Conservation (phyloP, 352 stramenopile genomes). For the Phytophthora cryptogea region DNA sequence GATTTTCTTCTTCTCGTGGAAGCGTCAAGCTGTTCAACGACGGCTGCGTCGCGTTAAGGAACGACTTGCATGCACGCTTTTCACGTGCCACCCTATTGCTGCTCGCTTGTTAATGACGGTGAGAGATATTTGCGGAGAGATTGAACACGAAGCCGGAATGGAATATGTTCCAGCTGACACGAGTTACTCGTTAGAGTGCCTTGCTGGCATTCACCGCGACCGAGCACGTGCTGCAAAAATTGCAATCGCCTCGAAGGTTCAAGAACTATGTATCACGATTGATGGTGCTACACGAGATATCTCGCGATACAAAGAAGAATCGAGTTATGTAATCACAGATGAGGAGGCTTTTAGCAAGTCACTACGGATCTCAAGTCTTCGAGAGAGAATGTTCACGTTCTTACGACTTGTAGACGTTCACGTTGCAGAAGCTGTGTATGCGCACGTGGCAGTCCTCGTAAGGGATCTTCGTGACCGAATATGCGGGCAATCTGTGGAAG, state of each 20-base stretch:
- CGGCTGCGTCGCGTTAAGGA: slow-evolving; percentile 45
- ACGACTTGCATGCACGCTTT: slow-evolving; percentile 47
- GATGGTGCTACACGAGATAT: slow-evolving; percentile 19
- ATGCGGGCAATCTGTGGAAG: slow-evolving; percentile 22
- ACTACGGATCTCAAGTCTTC: slow-evolving; percentile 37
- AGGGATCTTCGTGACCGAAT: slow-evolving; percentile 37
- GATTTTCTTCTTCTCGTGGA: slow-evolving; percentile 81
- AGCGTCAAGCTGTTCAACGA: slow-evolving; percentile 51
- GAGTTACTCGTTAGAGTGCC: slow-evolving; percentile 22
- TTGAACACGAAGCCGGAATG: slow-evolving; percentile 19
- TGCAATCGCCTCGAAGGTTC: slow-evolving; percentile 24
- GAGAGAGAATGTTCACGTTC: slow-evolving; percentile 63
- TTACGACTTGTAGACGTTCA: slow-evolving; percentile 52
- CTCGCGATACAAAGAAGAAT: slow-evolving; percentile 12
- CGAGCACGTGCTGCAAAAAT: slow-evolving; percentile 15
- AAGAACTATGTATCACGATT: slow-evolving; percentile 30
- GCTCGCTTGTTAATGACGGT: slow-evolving; percentile 39
- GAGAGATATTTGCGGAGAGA: slow-evolving; percentile 22
- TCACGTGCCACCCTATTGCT: slow-evolving; percentile 53
- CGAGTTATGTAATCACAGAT: slow-evolving; percentile 22
- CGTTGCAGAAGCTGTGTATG: slow-evolving; percentile 47
- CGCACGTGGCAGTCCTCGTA: slow-evolving; percentile 41
- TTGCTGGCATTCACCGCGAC: slow-evolving; percentile 21
- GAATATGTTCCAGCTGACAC: slow-evolving; percentile 18
- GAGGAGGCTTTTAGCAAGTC: slow-evolving; percentile 27